Evolutionary conservation across 352 stramenopile genomes (phyloP).

Genomic region (Sclerospora graminicola): DNA sequence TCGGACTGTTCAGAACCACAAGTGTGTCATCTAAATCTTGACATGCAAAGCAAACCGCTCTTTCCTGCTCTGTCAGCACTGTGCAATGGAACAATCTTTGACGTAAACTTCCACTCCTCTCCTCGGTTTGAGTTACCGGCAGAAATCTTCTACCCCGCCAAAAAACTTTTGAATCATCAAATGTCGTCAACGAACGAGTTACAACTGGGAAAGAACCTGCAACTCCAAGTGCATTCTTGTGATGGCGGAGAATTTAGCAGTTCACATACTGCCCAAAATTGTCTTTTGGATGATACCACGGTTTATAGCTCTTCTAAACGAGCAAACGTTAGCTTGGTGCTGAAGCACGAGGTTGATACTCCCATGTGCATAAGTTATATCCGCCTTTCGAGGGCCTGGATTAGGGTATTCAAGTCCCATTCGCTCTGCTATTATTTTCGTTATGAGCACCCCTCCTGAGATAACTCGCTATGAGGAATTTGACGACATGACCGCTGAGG

Average conservation of each 20-base stretch:
- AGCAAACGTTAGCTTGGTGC: slow-evolving; percentile 66
- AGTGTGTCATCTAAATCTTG: slow-evolving; percentile 22
- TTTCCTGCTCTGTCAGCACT: slow-evolving; percentile 49
- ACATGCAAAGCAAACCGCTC: slow-evolving; percentile 23
- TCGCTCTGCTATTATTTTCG: slow-evolving; percentile 51
- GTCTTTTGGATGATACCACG: slow-evolving; percentile 61
- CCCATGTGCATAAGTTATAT: slow-evolving; percentile 71
- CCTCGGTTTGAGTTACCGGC: slow-evolving; percentile 41
- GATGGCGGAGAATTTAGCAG: slow-evolving; percentile 77
- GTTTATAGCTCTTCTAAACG: slow-evolving; percentile 75
- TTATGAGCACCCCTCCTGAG: slow-evolving; percentile 54
- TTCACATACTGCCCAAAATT: slow-evolving; percentile 56
- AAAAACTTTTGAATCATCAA: slow-evolving; percentile 31
- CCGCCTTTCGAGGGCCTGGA: slow-evolving; percentile 58
- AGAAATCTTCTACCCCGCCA: slow-evolving; percentile 22
- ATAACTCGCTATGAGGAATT: slow-evolving; percentile 38
- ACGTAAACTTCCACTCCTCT: slow-evolving; percentile 56
- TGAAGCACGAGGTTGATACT: slow-evolving; percentile 72
- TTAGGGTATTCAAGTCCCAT: slow-evolving; percentile 72
- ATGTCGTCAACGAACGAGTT: slow-evolving; percentile 43
- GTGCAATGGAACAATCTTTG: slow-evolving; percentile 62
- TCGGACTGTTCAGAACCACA: slow-evolving; percentile 35
- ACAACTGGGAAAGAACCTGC: slow-evolving; percentile 58
- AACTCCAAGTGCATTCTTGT: slow-evolving; percentile 54
- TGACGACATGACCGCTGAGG: slow-evolving; percentile 59